A percentile compares a stretch with the other conserved stretches of the same genome.
Evolutionary conservation across 306 rosid species (phyloP).

Genomic region (Vigna reflexopilosa): DNA sequence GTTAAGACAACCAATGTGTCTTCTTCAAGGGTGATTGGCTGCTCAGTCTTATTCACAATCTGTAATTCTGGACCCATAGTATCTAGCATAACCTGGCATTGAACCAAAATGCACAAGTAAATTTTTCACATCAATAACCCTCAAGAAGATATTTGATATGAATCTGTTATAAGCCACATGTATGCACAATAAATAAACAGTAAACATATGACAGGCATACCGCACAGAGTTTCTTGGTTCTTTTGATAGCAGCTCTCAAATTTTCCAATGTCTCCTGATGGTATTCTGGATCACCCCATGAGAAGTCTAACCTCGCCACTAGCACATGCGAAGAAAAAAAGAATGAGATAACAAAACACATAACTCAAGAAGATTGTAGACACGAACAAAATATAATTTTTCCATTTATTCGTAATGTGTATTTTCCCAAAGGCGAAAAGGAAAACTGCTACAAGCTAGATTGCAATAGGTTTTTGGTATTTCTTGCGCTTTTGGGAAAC

Average conservation of each 20-base stretch:
- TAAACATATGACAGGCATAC: slow-evolving; percentile 49
- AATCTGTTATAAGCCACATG: neutral
- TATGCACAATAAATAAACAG: neutral
- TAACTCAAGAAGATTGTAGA: slow-evolving; percentile 23
- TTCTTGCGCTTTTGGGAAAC: neutral
- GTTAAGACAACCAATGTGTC: slow-evolving; percentile 75
- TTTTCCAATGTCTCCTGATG: slow-evolving; percentile 90
- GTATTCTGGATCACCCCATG: slow-evolving; percentile 80
- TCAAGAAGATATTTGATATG: slow-evolving; percentile 24
- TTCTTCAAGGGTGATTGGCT: slow-evolving; percentile 71
- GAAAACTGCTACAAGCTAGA: neutral
- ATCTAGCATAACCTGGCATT: slow-evolving; percentile 86
- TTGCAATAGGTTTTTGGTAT: slow-evolving; percentile 4
- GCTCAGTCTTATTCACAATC: slow-evolving; percentile 72
- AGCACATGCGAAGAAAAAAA: slow-evolving; percentile 41
- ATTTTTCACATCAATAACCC: slow-evolving; percentile 12
- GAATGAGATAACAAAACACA: slow-evolving; percentile 10
- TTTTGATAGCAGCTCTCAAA: slow-evolving; percentile 66
- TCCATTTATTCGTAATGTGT: slow-evolving; percentile 22
- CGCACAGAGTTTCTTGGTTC: slow-evolving; percentile 77
- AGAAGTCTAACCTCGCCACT: slow-evolving; percentile 91
- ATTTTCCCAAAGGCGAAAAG: slow-evolving; percentile 1
- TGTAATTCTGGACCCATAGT: slow-evolving; percentile 90
- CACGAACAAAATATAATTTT: neutral
- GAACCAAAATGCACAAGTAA: slow-evolving; percentile 23